These are phyloP conservation scores for Lichtheimia hyalospora DNA, from an alignment of 371 early-diverging fungal genomes.

Conservation along the genomic window DNA sequence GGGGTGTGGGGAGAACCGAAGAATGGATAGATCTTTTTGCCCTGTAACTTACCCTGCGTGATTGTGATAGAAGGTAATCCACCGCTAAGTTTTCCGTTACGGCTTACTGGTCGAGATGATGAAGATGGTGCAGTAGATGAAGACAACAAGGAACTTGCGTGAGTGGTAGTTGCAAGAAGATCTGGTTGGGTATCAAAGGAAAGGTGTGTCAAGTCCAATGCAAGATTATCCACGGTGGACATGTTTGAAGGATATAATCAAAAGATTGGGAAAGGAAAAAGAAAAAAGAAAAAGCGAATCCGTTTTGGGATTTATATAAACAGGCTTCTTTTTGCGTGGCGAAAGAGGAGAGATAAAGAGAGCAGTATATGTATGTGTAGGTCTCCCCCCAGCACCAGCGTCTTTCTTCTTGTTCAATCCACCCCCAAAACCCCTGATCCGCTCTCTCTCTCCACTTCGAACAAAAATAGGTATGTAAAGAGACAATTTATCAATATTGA, in stretches of 20 bases:
- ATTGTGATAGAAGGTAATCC: conserved; percentile 18
- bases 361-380: not conserved
- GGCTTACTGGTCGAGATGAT: not conserved
- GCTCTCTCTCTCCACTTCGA: too few relatives aligned
- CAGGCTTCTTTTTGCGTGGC: conserved; percentile 12
- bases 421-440: not conserved
- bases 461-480: conserved; percentile 3
- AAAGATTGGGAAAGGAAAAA: conserved; percentile 5
- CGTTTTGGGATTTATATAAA: conserved; percentile 10
- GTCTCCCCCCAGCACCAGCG: conserved; percentile 5
- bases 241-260: conserved; percentile 8
- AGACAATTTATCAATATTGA: conserved; percentile 2
- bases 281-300: conserved; percentile 16
- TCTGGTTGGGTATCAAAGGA: conserved; percentile 24
- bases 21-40: not conserved
- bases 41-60: conserved; percentile 17
- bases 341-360: conserved; percentile 8
- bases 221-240: conserved; percentile 25
- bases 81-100: too few relatives aligned
- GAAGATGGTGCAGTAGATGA: not conserved
- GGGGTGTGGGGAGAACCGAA: not conserved
- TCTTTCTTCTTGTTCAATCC: not conserved
- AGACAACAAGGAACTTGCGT: not conserved
- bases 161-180: not conserved
- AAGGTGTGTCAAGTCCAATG: conserved; percentile 22